Base-by-base conservation (phyloP, 1,139 yeast genomes). In the Geotrichum carabidarum region DNA sequence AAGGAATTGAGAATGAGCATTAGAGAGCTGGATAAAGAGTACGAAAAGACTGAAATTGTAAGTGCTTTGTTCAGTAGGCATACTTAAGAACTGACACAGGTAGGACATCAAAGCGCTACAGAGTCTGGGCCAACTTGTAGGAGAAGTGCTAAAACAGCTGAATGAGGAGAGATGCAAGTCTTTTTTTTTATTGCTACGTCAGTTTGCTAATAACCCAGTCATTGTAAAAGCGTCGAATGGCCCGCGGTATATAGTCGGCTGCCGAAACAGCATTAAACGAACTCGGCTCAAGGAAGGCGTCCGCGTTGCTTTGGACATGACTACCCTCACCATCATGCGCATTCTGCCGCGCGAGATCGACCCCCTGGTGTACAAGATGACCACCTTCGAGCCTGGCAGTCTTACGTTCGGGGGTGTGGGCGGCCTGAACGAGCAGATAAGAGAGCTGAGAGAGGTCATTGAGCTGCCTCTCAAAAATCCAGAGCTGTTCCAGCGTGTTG, bases 281-380 rank as follows among this genome's bases (percentile, higher is more conserved):
- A 86, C 84, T 46, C 81, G 79, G 58, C 78, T 94, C 66, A 85
- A 88, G 73, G 95, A 91, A 71, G 99, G 99, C 48, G 94, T 91
- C 17, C 81, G 99, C 67, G 99, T 94, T 50, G 93, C 98, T 18
- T 78, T 94, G 62, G 99, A 94, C 71, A 94, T 94, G 88, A 94
- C 99, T 15, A 94, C 99, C 1, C 78, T 94, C 64, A 94, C 99
- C n/a, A 93, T 94, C 61, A 94, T 94, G 99, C 81, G 99, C 66
- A 85, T 94, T 53, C 78, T 94, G 65, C 99, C 99, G 31, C 82
- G 99, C 66, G 99, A 94, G 72, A 98, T 95, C 49, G 99, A 94
- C 71, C 99, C 99, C 18, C 78, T 93, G 69, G 99, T 94, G 60
- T 94, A 93, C 73, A 94, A 93, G 72, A 94, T 94, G 99, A 93